Evolutionary conservation across 805 yeast species (phyloP).

Genomic region (Suhomyces xylopsoci): DNA sequence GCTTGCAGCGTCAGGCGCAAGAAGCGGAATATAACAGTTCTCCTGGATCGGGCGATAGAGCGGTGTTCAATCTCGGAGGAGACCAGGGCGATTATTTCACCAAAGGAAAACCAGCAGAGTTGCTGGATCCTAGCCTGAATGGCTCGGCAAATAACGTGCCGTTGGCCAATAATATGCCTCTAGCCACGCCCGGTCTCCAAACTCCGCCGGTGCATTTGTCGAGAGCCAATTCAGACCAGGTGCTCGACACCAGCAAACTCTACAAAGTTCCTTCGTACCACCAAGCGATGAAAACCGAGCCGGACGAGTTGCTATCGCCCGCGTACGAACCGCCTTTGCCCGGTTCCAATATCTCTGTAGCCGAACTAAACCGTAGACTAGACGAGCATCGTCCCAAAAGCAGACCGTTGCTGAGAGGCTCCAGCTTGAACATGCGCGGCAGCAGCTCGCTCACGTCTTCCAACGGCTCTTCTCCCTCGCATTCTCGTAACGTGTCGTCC

Average conservation of each 20-base stretch:
- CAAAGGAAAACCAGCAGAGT: slow-evolving; percentile 10
- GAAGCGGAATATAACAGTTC: slow-evolving; percentile 17
- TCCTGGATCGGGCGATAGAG: slow-evolving; percentile 22
- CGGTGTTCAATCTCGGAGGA: slow-evolving; percentile 35
- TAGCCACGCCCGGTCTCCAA: slow-evolving; percentile 36
- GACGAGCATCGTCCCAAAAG: slow-evolving; percentile 19
- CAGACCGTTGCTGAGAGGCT: slow-evolving; percentile 23
- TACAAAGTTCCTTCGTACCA: slow-evolving; percentile 82
- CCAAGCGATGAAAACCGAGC: slow-evolving; percentile 64
- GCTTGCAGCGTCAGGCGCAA: slow-evolving; percentile 46
- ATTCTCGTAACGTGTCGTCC: slow-evolving; percentile 36
- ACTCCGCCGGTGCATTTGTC: slow-evolving; percentile 62
- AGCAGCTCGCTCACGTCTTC: slow-evolving; percentile 21
- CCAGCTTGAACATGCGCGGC: slow-evolving; percentile 21
- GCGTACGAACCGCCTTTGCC: slow-evolving; percentile 56
- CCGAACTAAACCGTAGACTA: slow-evolving; percentile 23
- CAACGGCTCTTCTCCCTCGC: slow-evolving; percentile 37
- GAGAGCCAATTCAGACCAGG: slow-evolving; percentile 49
- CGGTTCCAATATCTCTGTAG: slow-evolving; percentile 36
- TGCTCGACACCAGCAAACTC: slow-evolving; percentile 18
- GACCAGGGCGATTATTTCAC: slow-evolving; percentile 36
- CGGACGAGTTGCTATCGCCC: slow-evolving; percentile 62
- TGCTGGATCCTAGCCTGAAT: neutral
- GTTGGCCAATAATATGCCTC: slow-evolving; percentile 1
- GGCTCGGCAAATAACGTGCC: slow-evolving; percentile 1